Evolutionary conservation across 2,329 filamentous ascomycete genomes (phyloP).

Genomic region (Fusarium sororula): DNA sequence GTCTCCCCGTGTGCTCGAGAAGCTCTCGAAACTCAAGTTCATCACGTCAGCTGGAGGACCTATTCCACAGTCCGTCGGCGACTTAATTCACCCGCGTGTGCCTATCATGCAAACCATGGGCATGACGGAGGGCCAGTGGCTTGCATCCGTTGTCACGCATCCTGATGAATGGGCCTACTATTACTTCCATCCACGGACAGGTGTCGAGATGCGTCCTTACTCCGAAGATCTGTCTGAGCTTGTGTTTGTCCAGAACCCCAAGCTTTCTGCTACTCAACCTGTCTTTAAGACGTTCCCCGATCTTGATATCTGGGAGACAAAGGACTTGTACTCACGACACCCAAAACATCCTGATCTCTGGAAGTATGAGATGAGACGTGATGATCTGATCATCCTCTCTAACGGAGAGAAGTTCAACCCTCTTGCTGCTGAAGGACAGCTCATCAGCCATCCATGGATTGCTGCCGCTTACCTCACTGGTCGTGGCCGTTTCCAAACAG

Average conservation of each 20-base stretch:
- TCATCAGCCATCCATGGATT: background rate
- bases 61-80: background rate
- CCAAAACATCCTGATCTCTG: background rate
- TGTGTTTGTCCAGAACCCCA: background rate
- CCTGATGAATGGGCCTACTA: background rate
- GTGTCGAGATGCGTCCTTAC: background rate
- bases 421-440: background rate
- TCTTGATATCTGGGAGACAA: background rate
- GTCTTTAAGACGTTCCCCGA: background rate
- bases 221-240: background rate
- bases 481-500: background rate
- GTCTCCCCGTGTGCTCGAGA: background rate
- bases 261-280: background rate
- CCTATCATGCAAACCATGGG: background rate
- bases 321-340: background rate
- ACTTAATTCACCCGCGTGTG: background rate
- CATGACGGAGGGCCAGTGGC: background rate
- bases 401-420: background rate
- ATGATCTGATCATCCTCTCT: background rate
- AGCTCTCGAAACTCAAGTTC: background rate
- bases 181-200: background rate
- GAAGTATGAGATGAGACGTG: background rate
- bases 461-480: background rate
- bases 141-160: background rate
- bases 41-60: background rate